phyloP scores from a whole-genome alignment of 768 basidiomycete species.

The Calocybe gangraenosa region DNA sequence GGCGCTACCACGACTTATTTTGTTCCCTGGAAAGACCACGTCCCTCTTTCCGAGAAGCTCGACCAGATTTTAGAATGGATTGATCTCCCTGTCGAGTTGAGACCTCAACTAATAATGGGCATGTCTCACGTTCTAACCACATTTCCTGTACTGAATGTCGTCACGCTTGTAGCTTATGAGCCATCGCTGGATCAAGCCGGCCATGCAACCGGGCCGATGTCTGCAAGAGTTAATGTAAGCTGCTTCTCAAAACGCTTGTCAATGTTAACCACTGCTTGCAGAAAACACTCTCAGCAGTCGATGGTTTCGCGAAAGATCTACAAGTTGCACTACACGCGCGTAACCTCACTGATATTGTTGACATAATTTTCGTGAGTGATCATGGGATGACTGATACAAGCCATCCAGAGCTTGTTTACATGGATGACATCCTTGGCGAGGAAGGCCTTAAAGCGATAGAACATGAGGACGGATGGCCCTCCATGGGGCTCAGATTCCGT shows the following conservation, averaged over 20 bases:
- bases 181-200: slow-evolving; percentile 86
- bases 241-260: background rate
- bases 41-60: slow-evolving; percentile 64
- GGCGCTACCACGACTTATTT: slow-evolving; percentile 72
- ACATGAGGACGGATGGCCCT: slow-evolving; percentile 88
- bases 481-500: slow-evolving; percentile 79
- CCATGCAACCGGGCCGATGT: slow-evolving; percentile 66
- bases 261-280: slow-evolving; percentile 22
- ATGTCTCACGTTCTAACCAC: slow-evolving; percentile 17
- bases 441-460: slow-evolving; percentile 57
- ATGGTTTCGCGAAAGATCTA: slow-evolving; percentile 69
- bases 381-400: slow-evolving; percentile 94
- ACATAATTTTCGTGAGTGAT: slow-evolving; percentile 87
- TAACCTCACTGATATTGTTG: slow-evolving; percentile 79
- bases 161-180: slow-evolving; percentile 60
- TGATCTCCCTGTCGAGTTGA: slow-evolving; percentile 62
- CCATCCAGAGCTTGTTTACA: slow-evolving; percentile 65
- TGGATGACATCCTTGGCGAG: slow-evolving; percentile 76
- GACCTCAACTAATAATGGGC: slow-evolving; percentile 81
- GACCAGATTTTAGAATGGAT: slow-evolving; percentile 80
- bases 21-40: slow-evolving; percentile 74
- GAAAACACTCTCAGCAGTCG: slow-evolving; percentile 64
- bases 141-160: background rate
- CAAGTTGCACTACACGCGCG: slow-evolving; percentile 59
- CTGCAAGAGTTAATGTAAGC: slow-evolving; percentile 66